Conservation (phyloP, 176 grass and related monocot species). For the Phoenix roebelenii region DNA sequence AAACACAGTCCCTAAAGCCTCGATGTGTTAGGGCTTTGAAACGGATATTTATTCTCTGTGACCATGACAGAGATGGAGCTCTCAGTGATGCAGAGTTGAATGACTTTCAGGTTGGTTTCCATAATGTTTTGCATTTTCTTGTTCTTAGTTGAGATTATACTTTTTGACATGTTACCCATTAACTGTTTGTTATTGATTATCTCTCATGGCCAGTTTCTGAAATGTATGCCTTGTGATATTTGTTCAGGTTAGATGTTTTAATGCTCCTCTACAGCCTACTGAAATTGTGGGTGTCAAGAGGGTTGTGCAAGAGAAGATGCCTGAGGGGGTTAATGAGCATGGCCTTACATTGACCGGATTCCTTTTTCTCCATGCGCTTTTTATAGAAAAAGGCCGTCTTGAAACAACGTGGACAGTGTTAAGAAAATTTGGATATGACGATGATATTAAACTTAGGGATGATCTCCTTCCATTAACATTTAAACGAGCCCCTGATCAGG, state of each 20-base stretch:
- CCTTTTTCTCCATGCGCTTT: slow-evolving; percentile 89
- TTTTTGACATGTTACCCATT: no score
- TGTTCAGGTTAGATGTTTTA: slow-evolving; percentile 84
- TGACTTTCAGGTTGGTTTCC: slow-evolving; percentile 69
- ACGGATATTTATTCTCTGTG: slow-evolving; percentile 84
- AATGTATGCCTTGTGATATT: no score
- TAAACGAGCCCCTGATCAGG: slow-evolving; percentile 89
- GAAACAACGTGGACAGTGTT: slow-evolving; percentile 97
- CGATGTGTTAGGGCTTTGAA: slow-evolving; percentile 90
- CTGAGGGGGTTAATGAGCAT: slow-evolving; percentile 74
- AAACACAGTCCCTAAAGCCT: slow-evolving; percentile 74
- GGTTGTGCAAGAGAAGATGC: slow-evolving; percentile 96
- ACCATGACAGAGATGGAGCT: slow-evolving; percentile 83
- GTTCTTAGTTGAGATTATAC: slow-evolving; percentile 3
- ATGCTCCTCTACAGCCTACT: slow-evolving; percentile 74
- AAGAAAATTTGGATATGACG: slow-evolving; percentile 95
- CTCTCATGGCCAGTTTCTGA: no score
- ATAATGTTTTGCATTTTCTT: neutral
- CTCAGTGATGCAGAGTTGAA: slow-evolving; percentile 91
- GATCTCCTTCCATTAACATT: slow-evolving; percentile 66
- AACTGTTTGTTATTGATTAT: no score
- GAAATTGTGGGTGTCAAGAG: slow-evolving; percentile 93
- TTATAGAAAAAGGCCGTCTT: slow-evolving; percentile 93
- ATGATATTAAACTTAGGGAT: slow-evolving; percentile 89
- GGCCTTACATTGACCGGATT: slow-evolving; percentile 95